Conservation (phyloP, 768 basidiomycete genomes). For the Leucosporidium creatinivorum region DNA sequence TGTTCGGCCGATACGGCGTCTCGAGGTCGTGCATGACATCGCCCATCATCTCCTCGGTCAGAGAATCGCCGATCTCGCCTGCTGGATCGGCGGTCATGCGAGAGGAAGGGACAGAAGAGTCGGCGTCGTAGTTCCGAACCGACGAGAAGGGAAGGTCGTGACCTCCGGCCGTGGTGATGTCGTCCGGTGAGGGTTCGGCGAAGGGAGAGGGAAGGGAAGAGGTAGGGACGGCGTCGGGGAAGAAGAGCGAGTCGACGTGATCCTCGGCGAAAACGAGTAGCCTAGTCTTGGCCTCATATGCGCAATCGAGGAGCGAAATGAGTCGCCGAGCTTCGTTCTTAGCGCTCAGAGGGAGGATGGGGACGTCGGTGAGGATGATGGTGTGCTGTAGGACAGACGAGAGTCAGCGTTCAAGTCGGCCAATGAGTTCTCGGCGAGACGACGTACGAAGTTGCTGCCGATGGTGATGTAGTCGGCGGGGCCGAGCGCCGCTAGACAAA, state of each 20-base stretch:
- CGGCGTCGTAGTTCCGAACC: conserved; percentile 3
- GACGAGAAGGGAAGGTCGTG: conserved; percentile 15
- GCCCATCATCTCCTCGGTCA: conserved; percentile 50
- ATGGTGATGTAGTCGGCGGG: conserved; percentile 56
- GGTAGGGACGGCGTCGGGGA: conserved; percentile 48
- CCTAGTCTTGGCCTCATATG: conserved; percentile 34
- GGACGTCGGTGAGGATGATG: conserved; percentile 51
- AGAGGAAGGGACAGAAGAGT: conserved; percentile 10
- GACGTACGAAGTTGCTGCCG: conserved; percentile 45
- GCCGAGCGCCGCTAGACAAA: conserved; percentile 52
- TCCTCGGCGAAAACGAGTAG: conserved; percentile 45
- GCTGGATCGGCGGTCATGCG: conserved; percentile 21
- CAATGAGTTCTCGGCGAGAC: too few relatives aligned
- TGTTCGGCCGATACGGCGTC: conserved; percentile 53
- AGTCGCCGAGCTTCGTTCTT: conserved; percentile 58
- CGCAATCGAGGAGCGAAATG: conserved; percentile 55
- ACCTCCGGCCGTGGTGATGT: conserved; percentile 34
- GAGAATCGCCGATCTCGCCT: conserved; percentile 30
- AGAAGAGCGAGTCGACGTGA: conserved; percentile 49
- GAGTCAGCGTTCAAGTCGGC: neutral
- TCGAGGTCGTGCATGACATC: conserved; percentile 46
- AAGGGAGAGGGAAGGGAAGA: neutral
- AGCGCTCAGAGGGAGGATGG: conserved; percentile 48
- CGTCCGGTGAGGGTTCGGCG: conserved; percentile 5
- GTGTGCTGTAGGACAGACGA: conserved; percentile 39